These are phyloP conservation scores for Kodamaea hsintzibuensis DNA, from an alignment of 805 yeast genomes.

Conservation along the genomic window DNA sequence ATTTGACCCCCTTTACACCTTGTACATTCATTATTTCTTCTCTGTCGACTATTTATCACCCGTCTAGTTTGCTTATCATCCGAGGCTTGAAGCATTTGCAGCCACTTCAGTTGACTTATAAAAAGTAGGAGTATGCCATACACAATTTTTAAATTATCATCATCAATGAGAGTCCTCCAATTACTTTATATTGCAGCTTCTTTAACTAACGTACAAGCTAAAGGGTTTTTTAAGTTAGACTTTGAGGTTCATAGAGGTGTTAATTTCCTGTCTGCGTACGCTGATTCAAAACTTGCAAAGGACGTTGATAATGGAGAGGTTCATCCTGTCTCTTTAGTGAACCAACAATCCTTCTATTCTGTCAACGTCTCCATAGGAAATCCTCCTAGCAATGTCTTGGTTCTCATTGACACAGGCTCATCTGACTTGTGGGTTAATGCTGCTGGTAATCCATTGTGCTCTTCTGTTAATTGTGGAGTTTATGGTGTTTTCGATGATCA, in stretches of 20 bases:
- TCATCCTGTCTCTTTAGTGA: not conserved
- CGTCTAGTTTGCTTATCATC: not conserved
- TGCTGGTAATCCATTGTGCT: slow-evolving; percentile 20
- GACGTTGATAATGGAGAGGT: slow-evolving; percentile 10
- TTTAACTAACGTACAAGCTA: slow-evolving; percentile 4
- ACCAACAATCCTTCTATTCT: slow-evolving; percentile 16
- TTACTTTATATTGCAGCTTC: not conserved
- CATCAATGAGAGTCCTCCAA: slow-evolving; percentile 1
- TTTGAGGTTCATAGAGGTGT: slow-evolving; percentile 25
- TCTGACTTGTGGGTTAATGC: slow-evolving; percentile 66
- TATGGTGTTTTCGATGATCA: slow-evolving; percentile 20
- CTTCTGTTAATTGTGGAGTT: slow-evolving; percentile 18
- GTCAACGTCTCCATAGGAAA: slow-evolving; percentile 51
- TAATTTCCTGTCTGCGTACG: slow-evolving; percentile 17
- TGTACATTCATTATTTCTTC: no score
- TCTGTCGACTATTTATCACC: no score
- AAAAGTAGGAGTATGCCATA: not conserved
- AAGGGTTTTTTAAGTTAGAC: slow-evolving; percentile 23
- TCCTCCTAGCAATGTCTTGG: slow-evolving; percentile 51
- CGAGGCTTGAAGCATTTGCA: not conserved
- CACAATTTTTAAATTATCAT: not conserved
- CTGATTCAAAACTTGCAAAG: slow-evolving; percentile 8
- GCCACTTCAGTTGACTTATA: not conserved
- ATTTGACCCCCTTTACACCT: no score
- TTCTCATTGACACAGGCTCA: slow-evolving; percentile 73